A percentile compares a stretch with the other conserved stretches of the same genome.
phyloP scores from a whole-genome alignment of 208 protist species.

The Trypanosoma congolense region DNA sequence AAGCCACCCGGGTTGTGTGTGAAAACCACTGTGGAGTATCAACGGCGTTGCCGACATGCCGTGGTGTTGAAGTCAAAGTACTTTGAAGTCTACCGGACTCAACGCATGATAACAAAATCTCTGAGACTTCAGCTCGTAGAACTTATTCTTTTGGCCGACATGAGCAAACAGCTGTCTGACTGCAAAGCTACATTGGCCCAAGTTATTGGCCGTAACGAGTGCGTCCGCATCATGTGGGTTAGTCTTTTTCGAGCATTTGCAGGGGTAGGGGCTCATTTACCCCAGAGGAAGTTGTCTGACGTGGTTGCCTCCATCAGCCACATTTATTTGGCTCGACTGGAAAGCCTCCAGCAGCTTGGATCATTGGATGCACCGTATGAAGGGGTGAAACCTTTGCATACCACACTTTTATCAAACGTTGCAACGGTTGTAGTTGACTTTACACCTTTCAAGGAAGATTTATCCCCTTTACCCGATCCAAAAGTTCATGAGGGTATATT shows the following conservation, averaged over 20 bases:
- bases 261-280: constrained; percentile 20
- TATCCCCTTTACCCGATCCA: constrained; percentile 6
- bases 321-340: constrained; percentile 46
- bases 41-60: constrained; percentile 44
- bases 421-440: constrained; percentile 51
- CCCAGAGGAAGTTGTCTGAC: constrained; percentile 26
- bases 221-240: constrained; percentile 64
- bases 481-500: constrained; percentile 17
- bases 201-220: constrained; percentile 39
- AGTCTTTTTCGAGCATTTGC: constrained; percentile 31
- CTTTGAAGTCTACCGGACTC: constrained; percentile 21
- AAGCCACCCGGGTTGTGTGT: constrained; percentile 38
- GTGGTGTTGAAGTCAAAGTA: constrained; percentile 54
- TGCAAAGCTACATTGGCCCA: constrained; percentile 32
- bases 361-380: constrained; percentile 16
- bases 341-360: constrained; percentile 41
- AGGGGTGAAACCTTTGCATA: constrained; percentile 21
- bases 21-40: constrained; percentile 43
- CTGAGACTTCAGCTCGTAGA: constrained; percentile 56
- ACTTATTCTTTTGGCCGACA: constrained; percentile 45
- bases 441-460: constrained; percentile 19
- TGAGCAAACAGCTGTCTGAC: constrained; percentile 38
- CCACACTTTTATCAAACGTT: constrained; percentile 49
- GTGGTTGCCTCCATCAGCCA: constrained; percentile 38
- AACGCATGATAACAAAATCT: constrained; percentile 11